These are phyloP conservation scores for Pulveroboletus ravenelii DNA, from an alignment of 768 basidiomycete genomes.

Conservation along the genomic window DNA sequence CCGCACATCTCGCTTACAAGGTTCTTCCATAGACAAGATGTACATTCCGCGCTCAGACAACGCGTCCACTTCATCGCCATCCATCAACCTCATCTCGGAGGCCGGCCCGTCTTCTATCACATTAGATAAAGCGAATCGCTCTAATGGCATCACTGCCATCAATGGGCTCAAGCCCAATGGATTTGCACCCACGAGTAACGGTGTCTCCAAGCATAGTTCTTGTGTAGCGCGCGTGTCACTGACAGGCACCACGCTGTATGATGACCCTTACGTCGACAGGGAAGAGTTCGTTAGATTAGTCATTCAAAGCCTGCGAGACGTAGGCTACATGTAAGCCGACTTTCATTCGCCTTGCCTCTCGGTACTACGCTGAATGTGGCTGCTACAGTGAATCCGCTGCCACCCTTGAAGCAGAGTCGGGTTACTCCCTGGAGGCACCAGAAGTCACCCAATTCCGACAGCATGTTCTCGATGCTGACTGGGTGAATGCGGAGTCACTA, in stretches of 20 bases:
- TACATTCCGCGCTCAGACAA: constrained; percentile 49
- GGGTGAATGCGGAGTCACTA: constrained; percentile 72
- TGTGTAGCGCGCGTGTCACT: constrained; percentile 58
- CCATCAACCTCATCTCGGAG: constrained; percentile 39
- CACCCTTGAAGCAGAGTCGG: constrained; percentile 88
- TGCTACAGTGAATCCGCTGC: constrained; percentile 74
- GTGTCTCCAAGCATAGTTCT: constrained; percentile 43
- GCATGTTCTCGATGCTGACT: constrained; percentile 73
- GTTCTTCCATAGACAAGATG: constrained; percentile 41
- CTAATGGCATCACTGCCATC: constrained; percentile 40
- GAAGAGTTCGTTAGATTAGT: constrained; percentile 90
- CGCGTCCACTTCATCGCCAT: constrained; percentile 40
- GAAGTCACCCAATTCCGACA: constrained; percentile 77
- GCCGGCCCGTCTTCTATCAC: constrained; percentile 51
- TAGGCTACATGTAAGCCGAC: constrained; percentile 63
- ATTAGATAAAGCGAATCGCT: constrained; percentile 29
- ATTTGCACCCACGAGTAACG: constrained; percentile 44
- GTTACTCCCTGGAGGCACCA: constrained; percentile 76
- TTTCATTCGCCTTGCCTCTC: constrained; percentile 1
- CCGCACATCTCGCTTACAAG: constrained; percentile 22
- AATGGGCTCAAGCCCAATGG: constrained; percentile 36
- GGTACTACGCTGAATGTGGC: constrained; percentile 7
- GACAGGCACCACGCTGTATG: constrained; percentile 71
- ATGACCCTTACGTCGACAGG: constrained; percentile 73
- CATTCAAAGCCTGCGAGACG: constrained; percentile 84